Evolutionary conservation across 1,284 basidiomycete species (phyloP), one percentile per base, ranked within the genome.

Genomic region (Austropuccinia psidii): DNA sequence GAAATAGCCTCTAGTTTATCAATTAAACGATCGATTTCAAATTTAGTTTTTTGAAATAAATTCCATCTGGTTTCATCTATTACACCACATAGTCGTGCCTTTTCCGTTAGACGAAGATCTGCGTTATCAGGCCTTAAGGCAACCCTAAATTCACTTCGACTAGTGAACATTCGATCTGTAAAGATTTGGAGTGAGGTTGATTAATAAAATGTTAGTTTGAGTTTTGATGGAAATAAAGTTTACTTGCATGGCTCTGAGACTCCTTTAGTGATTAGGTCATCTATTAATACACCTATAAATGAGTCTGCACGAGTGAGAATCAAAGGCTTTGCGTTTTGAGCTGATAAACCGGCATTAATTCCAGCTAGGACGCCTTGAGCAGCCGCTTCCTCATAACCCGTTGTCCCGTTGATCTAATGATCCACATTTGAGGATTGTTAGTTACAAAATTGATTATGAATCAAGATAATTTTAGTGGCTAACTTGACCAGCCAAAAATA

Each of bases 351-450:
- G 0, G 91, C 92, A 75, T 94, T 94, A 70, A 91, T 87, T 1
- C 91, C 91, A 0, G 91, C 92, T 0, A 94, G 80, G 21, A 87
- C 83, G 6, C 91, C 91, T 79, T 94, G 91, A 1, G 90, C 90
- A 0, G 90, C 91, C 1, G 92, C 91, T 81, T 94, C 92, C 80
- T 94, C 92, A 79, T 94, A 94, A 0, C 91, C 91, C 0, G 91
- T 94, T 0, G 91, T 94, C 17, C 89, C 72, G 50, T 79, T 79
- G 74, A 79, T 79, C 70, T 72, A 37, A 29, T 29, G 2, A 49
- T 65, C 9, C 7, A 5, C 5, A 19, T 50, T 50, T 33, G 31
- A 65, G 17, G 29, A 49, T 11, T 64, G 2, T 31, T 39, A 7
- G 5, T 7, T 27, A 45, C 9, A 45, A 47, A 39, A 19, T 24